Evolutionary conservation across 1,284 basidiomycete genomes (phyloP).

Genomic region (Trichosporon sp.): DNA sequence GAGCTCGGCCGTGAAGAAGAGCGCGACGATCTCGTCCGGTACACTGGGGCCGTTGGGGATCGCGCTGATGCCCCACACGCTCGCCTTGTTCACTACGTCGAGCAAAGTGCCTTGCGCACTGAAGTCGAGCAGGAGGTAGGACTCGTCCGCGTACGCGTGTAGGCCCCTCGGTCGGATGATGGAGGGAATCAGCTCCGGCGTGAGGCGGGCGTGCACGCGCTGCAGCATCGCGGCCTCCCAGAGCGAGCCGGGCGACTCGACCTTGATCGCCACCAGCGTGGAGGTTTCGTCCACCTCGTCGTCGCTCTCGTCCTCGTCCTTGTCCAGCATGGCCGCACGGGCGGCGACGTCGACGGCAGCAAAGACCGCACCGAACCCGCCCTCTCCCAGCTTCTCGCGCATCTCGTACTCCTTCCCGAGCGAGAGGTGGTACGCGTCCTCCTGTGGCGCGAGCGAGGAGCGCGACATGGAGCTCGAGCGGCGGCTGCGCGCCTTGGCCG

Average conservation of each 20-base stretch:
- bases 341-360: conserved; percentile 63
- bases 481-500: conserved; percentile 53
- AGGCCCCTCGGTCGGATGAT: conserved; percentile 74
- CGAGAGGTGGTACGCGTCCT: conserved; percentile 41
- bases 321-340: conserved; percentile 61
- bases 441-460: conserved; percentile 40
- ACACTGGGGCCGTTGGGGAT: conserved; percentile 50
- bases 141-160: conserved; percentile 85
- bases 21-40: conserved; percentile 88
- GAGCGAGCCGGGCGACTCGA: conserved; percentile 81
- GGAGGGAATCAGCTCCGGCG: conserved; percentile 63
- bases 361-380: conserved; percentile 94
- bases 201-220: conserved; percentile 70
- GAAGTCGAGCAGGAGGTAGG: conserved; percentile 83
- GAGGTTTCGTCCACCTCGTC: conserved; percentile 65
- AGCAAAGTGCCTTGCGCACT: conserved; percentile 91
- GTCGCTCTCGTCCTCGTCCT: conserved; percentile 62
- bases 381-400: conserved; percentile 88
- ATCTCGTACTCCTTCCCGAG: conserved; percentile 71
- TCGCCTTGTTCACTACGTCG: conserved; percentile 86
- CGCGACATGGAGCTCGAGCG: conserved; percentile 46
- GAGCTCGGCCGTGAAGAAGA: conserved; percentile 94
- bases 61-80: conserved; percentile 60
- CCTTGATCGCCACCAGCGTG: conserved; percentile 79
- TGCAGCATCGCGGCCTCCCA: conserved; percentile 94